phyloP scores from a whole-genome alignment of 2,329 filamentous ascomycete genomes.

The Gremmenia infestans region DNA sequence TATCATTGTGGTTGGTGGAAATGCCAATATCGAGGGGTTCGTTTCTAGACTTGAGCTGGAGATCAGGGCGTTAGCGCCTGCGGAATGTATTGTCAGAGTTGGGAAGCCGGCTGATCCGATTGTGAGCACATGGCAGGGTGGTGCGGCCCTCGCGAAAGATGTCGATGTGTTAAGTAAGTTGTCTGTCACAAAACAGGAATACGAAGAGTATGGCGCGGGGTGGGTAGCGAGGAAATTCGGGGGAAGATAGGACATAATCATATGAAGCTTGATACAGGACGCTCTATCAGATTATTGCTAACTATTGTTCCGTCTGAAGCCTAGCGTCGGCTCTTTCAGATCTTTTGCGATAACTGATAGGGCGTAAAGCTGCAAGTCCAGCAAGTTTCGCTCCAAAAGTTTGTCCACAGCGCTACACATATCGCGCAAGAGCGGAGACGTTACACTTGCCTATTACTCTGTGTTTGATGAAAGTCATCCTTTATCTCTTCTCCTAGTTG shows the following conservation, averaged over 20 bases:
- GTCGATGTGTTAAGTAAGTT: slow-evolving; percentile 58
- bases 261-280: background rate
- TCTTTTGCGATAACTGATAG: background rate
- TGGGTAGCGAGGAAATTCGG: slow-evolving; percentile 73
- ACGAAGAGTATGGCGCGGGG: slow-evolving; percentile 74
- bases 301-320: no score
- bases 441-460: no score
- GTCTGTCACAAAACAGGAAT: slow-evolving; percentile 81
- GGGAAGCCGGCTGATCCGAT: slow-evolving; percentile 67
- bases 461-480: no score
- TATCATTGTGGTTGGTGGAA: slow-evolving; percentile 84
- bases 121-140: slow-evolving; percentile 79
- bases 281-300: no score
- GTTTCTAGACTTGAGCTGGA: slow-evolving; percentile 73
- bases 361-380: no score
- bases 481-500: no score
- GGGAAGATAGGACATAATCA: slow-evolving; percentile 25
- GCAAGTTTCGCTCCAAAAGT: no score
- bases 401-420: no score
- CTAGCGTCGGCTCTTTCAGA: no score
- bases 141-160: slow-evolving; percentile 69
- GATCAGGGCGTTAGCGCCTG: slow-evolving; percentile 64
- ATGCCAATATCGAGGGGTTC: slow-evolving; percentile 74
- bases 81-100: slow-evolving; percentile 74
- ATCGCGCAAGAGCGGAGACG: no score